phyloP scores from a whole-genome alignment of 2,329 filamentous ascomycete genomes.

The Fusarium sterilihyphosum region DNA sequence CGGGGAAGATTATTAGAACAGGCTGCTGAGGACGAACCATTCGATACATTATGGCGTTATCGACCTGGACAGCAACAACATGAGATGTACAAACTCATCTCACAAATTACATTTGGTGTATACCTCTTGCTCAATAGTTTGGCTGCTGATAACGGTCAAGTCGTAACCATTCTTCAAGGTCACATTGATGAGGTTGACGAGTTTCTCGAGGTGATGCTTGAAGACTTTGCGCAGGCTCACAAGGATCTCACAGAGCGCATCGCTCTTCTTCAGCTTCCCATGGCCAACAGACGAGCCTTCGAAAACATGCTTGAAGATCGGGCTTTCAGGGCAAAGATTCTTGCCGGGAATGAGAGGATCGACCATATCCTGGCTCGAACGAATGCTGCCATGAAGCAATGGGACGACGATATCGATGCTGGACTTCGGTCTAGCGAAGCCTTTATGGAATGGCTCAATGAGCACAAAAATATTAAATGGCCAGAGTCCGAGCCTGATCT shows the following conservation, averaged over 20 bases:
- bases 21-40: constrained; percentile 73
- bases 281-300: constrained; percentile 84
- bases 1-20: constrained; percentile 75
- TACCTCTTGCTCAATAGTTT: constrained; percentile 86
- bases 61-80: constrained; percentile 81
- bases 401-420: constrained; percentile 80
- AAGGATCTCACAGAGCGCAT: constrained; percentile 84
- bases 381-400: constrained; percentile 77
- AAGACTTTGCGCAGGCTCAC: constrained; percentile 83
- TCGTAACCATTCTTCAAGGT: constrained; percentile 86
- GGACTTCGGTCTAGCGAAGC: constrained; percentile 80
- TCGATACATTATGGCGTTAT: constrained; percentile 80
- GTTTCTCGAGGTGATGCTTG: constrained; percentile 85
- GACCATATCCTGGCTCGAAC: constrained; percentile 89
- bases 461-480: constrained; percentile 70
- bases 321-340: constrained; percentile 81
- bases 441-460: constrained; percentile 78
- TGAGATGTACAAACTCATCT: constrained; percentile 87
- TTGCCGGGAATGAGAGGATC: constrained; percentile 89
- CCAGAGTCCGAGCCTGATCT: constrained; percentile 68
- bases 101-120: constrained; percentile 93
- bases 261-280: constrained; percentile 81
- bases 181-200: constrained; percentile 96
- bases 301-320: constrained; percentile 89
- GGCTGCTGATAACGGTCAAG: constrained; percentile 88